Evolutionary conservation across 352 stramenopile genomes (phyloP), one percentile per base, ranked within the genome.

Genomic region (Pythium phragmiticola): DNA sequence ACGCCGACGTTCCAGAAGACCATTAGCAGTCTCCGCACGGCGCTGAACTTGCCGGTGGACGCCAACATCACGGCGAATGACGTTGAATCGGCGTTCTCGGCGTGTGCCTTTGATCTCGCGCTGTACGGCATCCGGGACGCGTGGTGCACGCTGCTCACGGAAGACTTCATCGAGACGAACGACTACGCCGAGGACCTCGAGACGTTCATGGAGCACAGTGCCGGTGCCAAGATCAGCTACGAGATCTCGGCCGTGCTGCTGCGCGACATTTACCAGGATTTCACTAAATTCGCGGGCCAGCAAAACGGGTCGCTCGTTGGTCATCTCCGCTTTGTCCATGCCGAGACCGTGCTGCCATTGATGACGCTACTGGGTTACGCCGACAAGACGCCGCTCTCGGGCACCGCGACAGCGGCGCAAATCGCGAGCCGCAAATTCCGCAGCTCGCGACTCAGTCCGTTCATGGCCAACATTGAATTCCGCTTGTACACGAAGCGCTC

Each of bases 291-390:
- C 26, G 62, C 48, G 4, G 6, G 48, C 16, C 21, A 56, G 33
- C 65, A 65, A 65, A 43, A 62, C 54, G 14, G 16, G 63, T 37
- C 45, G 14, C 33, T 70, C 39, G 52, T 69, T 1, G 66, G 66
- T 14, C 70, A 73, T 36, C 70, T 73, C 34, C 66, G 66, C 39
- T 73, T 73, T 36, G 60, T 60, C 7, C 66, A 73, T 39, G 62
- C 34, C 17, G 66, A 73, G 62, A 70, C 66, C 11, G 70, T 57
- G 39, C 49, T 57, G 42, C 66, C 66, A 13, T 43, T 73, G 21
- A 51, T 73, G 43, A 70, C 66, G 57, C 57, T 73, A 14, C 47
- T 73, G 2, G 66, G 66, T 1, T 69, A 70, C 46, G 50, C 57
- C 1, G 66, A 73, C 57, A 57, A 56, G 48, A 65, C 60, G 14